Evolutionary conservation across 2,329 filamentous ascomycete genomes (phyloP).

Genomic region (Pseudogymnoascus sp.): DNA sequence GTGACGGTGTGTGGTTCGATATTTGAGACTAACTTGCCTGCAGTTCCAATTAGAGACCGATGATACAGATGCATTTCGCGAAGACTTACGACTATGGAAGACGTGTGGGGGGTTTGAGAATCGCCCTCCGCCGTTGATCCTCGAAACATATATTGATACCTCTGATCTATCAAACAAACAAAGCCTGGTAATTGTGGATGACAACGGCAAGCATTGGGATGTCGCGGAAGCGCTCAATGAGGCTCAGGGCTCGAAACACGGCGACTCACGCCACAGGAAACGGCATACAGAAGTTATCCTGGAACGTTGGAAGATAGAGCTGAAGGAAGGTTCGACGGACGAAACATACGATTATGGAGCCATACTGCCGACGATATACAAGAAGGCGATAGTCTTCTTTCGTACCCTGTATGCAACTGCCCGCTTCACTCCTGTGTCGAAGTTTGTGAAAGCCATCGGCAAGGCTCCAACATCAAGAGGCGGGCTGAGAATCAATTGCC

Average conservation of each 20-base stretch:
- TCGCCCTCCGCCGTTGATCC: conserved; percentile 73
- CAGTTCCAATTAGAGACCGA: conserved; percentile 95
- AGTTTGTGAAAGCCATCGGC: conserved; percentile 63
- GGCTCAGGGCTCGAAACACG: conserved; percentile 40
- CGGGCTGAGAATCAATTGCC: conserved; percentile 69
- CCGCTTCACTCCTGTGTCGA: conserved; percentile 79
- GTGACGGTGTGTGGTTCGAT: not conserved
- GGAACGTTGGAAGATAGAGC: conserved; percentile 83
- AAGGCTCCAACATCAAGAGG: conserved; percentile 58
- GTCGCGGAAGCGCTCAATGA: conserved; percentile 74
- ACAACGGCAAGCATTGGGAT: conserved; percentile 87
- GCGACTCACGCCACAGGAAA: conserved; percentile 24
- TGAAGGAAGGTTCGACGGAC: conserved; percentile 54
- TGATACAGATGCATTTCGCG: conserved; percentile 79
- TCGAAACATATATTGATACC: conserved; percentile 84
- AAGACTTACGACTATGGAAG: conserved; percentile 78
- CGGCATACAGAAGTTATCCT: conserved; percentile 69
- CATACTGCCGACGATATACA: conserved; percentile 81
- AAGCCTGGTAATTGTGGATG: conserved; percentile 79
- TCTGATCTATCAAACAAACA: conserved; percentile 75
- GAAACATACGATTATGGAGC: conserved; percentile 50
- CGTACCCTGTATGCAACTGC: conserved; percentile 78
- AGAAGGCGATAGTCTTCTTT: conserved; percentile 93
- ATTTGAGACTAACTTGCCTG: not conserved
- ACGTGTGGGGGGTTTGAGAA: conserved; percentile 68